Evolutionary conservation across 1,284 basidiomycete genomes (phyloP).

Genomic region (Phellinidium pouzarii): DNA sequence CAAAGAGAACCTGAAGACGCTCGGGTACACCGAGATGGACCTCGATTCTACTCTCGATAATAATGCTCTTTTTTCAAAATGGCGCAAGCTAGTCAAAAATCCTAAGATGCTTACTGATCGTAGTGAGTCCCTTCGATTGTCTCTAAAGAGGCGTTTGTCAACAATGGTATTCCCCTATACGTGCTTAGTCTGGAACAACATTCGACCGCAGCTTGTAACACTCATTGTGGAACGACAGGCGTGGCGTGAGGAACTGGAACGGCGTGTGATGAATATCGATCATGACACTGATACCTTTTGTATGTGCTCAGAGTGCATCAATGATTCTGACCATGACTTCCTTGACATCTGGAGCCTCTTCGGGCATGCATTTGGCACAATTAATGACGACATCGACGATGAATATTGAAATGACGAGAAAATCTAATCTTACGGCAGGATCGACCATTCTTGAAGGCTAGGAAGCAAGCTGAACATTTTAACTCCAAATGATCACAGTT

Average conservation of each 20-base stretch:
- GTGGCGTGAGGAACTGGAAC: background rate
- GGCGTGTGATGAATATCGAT: background rate
- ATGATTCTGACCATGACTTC: too few relatives aligned
- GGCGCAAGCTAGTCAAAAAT: constrained; percentile 1
- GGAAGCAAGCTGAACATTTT: too few relatives aligned
- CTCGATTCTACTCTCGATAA: background rate
- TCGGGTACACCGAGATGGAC: constrained; percentile 1
- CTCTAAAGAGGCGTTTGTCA: background rate
- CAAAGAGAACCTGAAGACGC: background rate
- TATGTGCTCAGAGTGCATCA: too few relatives aligned
- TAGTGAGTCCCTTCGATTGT: background rate
- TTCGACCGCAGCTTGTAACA: background rate
- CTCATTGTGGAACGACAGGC: background rate
- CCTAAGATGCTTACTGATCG: constrained; percentile 3
- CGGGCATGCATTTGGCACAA: too few relatives aligned
- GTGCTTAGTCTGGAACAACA: constrained; percentile 2
- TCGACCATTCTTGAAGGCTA: too few relatives aligned
- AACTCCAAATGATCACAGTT: too few relatives aligned
- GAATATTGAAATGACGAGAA: too few relatives aligned
- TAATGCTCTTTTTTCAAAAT: background rate
- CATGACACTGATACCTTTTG: too few relatives aligned
- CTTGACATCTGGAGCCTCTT: too few relatives aligned
- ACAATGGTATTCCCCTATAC: background rate
- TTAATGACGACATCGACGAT: too few relatives aligned
- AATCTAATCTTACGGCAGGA: too few relatives aligned